Percentiles rank a stretch among this genome's conserved stretches.
Evolutionary conservation across 2,329 filamentous ascomycete species (phyloP).

Genomic region (Davidsoniella australis): DNA sequence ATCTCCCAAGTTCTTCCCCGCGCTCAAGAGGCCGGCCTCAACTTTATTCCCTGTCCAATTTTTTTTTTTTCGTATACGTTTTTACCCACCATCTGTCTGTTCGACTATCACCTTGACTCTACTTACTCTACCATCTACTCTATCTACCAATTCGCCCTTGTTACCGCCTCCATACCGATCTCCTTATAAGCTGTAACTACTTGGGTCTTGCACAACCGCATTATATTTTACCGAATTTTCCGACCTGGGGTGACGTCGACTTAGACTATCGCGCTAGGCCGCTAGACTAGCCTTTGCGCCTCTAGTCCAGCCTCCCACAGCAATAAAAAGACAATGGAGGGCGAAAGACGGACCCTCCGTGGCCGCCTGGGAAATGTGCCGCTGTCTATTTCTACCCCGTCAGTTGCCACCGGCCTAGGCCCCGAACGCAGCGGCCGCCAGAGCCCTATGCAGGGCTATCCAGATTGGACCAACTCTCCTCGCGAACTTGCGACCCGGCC

Average conservation of each 20-base stretch:
- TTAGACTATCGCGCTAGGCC: slow-evolving; percentile 2
- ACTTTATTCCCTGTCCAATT: background rate
- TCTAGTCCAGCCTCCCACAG: background rate
- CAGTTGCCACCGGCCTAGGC: background rate
- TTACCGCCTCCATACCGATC: no score
- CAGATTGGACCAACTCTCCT: background rate
- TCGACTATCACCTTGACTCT: no score
- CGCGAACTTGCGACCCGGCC: background rate
- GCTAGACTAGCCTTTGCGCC: no score
- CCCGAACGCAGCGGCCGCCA: slow-evolving; percentile 2
- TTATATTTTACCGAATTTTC: no score
- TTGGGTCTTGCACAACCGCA: no score
- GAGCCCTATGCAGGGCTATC: background rate
- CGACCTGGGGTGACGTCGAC: background rate
- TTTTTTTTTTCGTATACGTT: no score
- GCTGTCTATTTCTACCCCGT: slow-evolving; percentile 1
- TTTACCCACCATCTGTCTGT: no score
- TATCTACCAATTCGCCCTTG: no score
- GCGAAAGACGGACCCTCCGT: slow-evolving; percentile 9
- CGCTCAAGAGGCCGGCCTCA: background rate
- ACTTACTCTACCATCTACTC: no score
- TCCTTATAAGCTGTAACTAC: no score
- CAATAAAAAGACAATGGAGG: slow-evolving; percentile 6
- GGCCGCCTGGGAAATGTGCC: slow-evolving; percentile 4
- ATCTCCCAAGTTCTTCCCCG: background rate